phyloP scores from a whole-genome alignment of 2,329 filamentous ascomycete genomes.

The Neurospora crassa region DNA sequence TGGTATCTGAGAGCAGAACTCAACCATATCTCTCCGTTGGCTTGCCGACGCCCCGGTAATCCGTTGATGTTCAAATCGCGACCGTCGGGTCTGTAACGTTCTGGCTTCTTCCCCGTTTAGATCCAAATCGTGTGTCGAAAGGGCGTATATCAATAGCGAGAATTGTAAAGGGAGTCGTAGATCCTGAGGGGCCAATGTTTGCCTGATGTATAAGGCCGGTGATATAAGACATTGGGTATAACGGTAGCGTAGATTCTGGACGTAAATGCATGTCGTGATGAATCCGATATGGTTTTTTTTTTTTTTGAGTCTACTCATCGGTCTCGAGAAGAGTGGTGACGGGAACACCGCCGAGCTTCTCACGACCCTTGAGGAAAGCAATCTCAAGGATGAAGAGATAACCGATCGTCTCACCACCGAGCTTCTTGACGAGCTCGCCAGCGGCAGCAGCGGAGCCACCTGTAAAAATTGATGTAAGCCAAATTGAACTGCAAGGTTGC shows the following conservation, averaged over 20 bases:
- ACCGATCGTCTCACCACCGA: constrained; percentile 77
- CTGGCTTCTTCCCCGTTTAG: not conserved
- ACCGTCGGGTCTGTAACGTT: not conserved
- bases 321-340: constrained; percentile 70
- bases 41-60: not conserved
- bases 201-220: not conserved
- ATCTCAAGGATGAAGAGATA: constrained; percentile 96
- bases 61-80: not conserved
- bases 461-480: constrained; percentile 28
- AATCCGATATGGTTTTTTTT: not conserved
- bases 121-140: not conserved
- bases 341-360: constrained; percentile 71
- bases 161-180: not conserved
- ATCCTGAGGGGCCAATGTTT: not conserved
- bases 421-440: constrained; percentile 73
- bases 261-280: not conserved
- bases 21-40: not conserved
- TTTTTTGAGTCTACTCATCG: constrained; percentile 13
- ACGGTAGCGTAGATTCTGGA: not conserved
- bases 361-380: constrained; percentile 81
- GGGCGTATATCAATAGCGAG: not conserved
- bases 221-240: not conserved
- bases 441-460: constrained; percentile 88
- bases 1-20: not conserved
- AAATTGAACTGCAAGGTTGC: not conserved